phyloP scores from a whole-genome alignment of 2,329 filamentous ascomycete species.

The Fusarium sp. region DNA sequence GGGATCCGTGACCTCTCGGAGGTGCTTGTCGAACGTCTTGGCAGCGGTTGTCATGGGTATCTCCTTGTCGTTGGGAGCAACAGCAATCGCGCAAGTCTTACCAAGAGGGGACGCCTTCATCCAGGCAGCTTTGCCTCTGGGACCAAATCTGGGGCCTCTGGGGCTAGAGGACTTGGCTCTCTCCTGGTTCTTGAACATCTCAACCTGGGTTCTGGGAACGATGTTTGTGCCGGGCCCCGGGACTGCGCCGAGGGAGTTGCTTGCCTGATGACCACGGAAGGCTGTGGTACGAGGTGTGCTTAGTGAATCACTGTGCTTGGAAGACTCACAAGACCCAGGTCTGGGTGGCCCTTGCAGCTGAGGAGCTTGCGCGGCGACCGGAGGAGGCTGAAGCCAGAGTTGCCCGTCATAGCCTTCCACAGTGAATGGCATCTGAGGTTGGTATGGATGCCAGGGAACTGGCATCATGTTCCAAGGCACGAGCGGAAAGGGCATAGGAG shows the following conservation, averaged over 20 bases:
- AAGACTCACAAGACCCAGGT: neutral
- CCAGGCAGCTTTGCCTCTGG: conserved; percentile 19
- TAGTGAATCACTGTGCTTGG: neutral
- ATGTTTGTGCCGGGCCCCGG: neutral
- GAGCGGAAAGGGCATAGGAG: conserved; percentile 15
- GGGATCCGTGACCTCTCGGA: conserved; percentile 14
- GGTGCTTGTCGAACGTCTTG: conserved; percentile 15
- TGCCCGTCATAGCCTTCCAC: neutral
- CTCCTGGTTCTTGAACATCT: conserved; percentile 13
- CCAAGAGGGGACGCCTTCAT: conserved; percentile 26
- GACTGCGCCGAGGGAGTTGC: neutral
- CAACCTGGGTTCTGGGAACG: conserved; percentile 6
- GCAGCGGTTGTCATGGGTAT: neutral
- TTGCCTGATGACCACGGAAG: neutral
- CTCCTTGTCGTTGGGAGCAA: conserved; percentile 1
- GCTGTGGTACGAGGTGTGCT: neutral
- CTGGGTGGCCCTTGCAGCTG: neutral
- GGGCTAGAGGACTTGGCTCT: neutral
- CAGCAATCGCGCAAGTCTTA: conserved; percentile 18
- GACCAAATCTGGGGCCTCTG: conserved; percentile 8
- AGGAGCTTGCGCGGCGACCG: neutral
- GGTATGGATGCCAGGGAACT: neutral
- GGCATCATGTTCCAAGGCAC: conserved; percentile 19
- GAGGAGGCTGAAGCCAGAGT: conserved; percentile 5
- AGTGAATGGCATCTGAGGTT: neutral